Evolutionary conservation across 306 rosid species (phyloP).

Genomic region (Urtica urens): DNA sequence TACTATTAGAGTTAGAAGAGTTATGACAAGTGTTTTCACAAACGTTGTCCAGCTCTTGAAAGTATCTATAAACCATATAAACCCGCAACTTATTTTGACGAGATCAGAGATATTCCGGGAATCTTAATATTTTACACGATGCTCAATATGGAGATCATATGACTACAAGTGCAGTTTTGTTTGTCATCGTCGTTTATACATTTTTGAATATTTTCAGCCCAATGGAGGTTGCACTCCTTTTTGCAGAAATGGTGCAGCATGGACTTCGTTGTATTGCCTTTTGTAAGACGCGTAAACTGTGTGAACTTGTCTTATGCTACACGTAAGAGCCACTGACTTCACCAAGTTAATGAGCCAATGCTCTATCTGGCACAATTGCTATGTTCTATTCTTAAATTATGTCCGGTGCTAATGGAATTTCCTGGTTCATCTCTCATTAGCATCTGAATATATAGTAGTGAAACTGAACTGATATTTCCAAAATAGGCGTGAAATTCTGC

Average conservation of each 20-base stretch:
- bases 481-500: constrained; percentile 77
- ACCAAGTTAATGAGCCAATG: constrained; percentile 19
- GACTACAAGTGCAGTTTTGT: not conserved
- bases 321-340: constrained; percentile 52
- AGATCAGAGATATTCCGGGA: too few species aligned
- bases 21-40: too few species aligned
- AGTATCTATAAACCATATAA: too few species aligned
- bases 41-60: too few species aligned
- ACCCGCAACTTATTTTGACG: too few species aligned
- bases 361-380: constrained; percentile 7
- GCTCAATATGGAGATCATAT: too few species aligned
- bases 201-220: constrained; percentile 45
- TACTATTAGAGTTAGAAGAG: too few species aligned
- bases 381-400: too few species aligned
- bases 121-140: too few species aligned
- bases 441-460: constrained; percentile 10
- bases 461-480: constrained; percentile 17
- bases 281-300: constrained; percentile 81
- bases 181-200: constrained; percentile 15
- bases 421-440: constrained; percentile 4
- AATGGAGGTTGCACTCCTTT: constrained; percentile 53
- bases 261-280: constrained; percentile 93
- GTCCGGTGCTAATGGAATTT: constrained; percentile 10
- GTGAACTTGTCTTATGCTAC: constrained; percentile 69
- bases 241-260: constrained; percentile 97